phyloP scores from a whole-genome alignment of 805 yeast species.

The Monosporozyma servazzii region DNA sequence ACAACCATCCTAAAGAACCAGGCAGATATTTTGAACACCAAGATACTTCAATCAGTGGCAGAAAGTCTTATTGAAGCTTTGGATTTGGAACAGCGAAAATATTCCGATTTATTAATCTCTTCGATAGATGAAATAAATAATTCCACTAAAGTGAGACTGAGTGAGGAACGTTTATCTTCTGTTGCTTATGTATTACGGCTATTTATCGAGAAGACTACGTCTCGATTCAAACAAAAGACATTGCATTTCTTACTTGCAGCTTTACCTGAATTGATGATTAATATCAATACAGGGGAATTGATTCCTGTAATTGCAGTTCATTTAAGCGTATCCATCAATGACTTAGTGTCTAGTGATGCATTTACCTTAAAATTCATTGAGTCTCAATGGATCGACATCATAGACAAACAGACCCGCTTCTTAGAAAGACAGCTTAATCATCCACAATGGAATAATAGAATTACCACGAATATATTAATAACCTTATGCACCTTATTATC shows the following conservation, averaged over 20 bases:
- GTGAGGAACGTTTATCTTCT: constrained; percentile 19
- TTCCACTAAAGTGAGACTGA: constrained; percentile 27
- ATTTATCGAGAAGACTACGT: constrained; percentile 23
- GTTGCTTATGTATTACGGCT: constrained; percentile 23
- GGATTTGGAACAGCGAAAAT: constrained; percentile 32
- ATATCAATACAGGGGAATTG: constrained; percentile 7
- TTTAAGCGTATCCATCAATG: constrained; percentile 16
- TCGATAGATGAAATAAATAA: not conserved
- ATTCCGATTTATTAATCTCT: constrained; percentile 6
- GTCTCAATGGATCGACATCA: constrained; percentile 19
- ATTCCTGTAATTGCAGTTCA: constrained; percentile 18
- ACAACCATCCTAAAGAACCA: constrained; percentile 23
- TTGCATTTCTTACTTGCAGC: constrained; percentile 15
- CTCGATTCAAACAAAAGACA: constrained; percentile 20
- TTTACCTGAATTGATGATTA: constrained; percentile 19
- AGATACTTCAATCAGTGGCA: constrained; percentile 14
- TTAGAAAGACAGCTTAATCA: constrained; percentile 9
- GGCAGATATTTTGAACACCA: constrained; percentile 17
- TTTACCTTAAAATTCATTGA: constrained; percentile 20
- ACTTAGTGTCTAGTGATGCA: constrained; percentile 13
- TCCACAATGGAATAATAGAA: constrained; percentile 18
- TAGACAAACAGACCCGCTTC: constrained; percentile 10
- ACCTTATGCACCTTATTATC: not conserved
- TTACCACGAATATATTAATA: constrained; percentile 17
- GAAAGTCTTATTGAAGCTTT: constrained; percentile 25